Percentiles rank a stretch among this genome's conserved stretches.
Evolutionary conservation across 176 grass and related monocot genomes (phyloP).

Genomic region (Oryza brachyantha): DNA sequence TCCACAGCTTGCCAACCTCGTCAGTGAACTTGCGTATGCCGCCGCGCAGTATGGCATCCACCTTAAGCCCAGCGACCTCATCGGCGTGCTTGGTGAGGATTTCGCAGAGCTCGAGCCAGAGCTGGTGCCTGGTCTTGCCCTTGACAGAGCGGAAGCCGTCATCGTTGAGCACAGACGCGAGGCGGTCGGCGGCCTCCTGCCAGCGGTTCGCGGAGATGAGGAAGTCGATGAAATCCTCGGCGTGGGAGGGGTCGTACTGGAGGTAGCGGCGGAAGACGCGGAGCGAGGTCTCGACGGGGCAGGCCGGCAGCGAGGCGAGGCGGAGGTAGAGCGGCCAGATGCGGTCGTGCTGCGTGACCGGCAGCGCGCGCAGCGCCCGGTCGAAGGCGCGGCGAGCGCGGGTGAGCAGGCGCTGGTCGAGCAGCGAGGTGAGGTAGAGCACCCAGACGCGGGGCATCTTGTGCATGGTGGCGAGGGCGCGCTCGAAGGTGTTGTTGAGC

Average conservation of each 20-base stretch:
- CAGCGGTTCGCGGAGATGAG: conserved; percentile 51
- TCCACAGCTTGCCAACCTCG: conserved; percentile 81
- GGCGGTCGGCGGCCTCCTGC: conserved; percentile 72
- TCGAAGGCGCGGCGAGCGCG: conserved; percentile 61
- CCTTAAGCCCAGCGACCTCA: conserved; percentile 71
- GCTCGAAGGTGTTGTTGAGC: conserved; percentile 89
- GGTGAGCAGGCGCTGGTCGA: conserved; percentile 73
- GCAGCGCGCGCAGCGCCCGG: conserved; percentile 64
- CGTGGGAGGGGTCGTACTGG: conserved; percentile 76
- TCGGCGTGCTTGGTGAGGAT: conserved; percentile 77
- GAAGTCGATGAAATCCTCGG: conserved; percentile 82
- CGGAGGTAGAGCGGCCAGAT: conserved; percentile 76
- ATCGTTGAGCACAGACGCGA: conserved; percentile 67
- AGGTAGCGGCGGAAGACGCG: conserved; percentile 81
- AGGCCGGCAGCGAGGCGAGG: conserved; percentile 57
- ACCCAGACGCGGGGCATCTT: conserved; percentile 86
- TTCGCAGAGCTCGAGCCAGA: conserved; percentile 81
- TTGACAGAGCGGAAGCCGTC: conserved; percentile 75
- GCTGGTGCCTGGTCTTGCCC: conserved; percentile 77
- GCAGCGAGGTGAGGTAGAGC: conserved; percentile 65
- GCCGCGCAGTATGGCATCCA: conserved; percentile 64
- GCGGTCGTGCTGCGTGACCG: conserved; percentile 83
- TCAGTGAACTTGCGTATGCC: conserved; percentile 78
- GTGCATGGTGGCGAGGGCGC: conserved; percentile 82
- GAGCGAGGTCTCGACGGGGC: conserved; percentile 77